These are phyloP conservation scores for Pholiota adiposa DNA, from an alignment of 1,284 basidiomycete genomes.

Conservation along the genomic window DNA sequence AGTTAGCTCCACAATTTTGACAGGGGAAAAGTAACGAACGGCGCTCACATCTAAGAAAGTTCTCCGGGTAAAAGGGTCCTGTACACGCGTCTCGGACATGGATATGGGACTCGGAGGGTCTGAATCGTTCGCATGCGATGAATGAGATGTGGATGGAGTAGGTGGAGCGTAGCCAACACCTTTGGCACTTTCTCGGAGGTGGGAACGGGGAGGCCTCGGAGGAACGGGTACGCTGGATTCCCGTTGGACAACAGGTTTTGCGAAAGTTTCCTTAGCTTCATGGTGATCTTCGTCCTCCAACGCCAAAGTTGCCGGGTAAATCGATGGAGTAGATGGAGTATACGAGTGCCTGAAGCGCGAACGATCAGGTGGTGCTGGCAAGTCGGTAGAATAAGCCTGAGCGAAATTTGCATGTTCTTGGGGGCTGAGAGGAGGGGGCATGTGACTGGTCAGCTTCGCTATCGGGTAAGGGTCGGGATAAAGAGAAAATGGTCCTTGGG, in stretches of 20 bases:
- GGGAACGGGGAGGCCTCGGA: conserved; percentile 48
- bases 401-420: conserved; percentile 13
- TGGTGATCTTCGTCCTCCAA: conserved; percentile 37
- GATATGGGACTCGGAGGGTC: conserved; percentile 31
- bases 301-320: conserved; percentile 59
- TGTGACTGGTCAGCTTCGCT: conserved; percentile 7
- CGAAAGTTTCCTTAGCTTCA: conserved; percentile 28
- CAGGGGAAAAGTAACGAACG: conserved; percentile 20
- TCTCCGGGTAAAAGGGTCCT: conserved; percentile 33
- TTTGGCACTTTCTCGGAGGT: conserved; percentile 38
- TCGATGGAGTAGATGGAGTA: conserved; percentile 57
- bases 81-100: conserved; percentile 22
- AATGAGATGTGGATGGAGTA: conserved; percentile 47
- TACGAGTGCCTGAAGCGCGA: conserved; percentile 29
- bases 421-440: conserved; percentile 1
- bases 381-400: conserved; percentile 12
- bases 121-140: conserved; percentile 27
- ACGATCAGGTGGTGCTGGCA: conserved; percentile 2
- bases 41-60: conserved; percentile 44
- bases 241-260: conserved; percentile 10
- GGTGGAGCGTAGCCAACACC: conserved; percentile 36
- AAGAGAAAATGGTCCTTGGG: conserved; percentile 11
- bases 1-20: conserved; percentile 10
- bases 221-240: conserved; percentile 31
- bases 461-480: conserved; percentile 24